Percentiles rank a stretch among this genome's conserved stretches.
Conservation (phyloP, 1,284 basidiomycete genomes). For the Leccinum variabile region DNA sequence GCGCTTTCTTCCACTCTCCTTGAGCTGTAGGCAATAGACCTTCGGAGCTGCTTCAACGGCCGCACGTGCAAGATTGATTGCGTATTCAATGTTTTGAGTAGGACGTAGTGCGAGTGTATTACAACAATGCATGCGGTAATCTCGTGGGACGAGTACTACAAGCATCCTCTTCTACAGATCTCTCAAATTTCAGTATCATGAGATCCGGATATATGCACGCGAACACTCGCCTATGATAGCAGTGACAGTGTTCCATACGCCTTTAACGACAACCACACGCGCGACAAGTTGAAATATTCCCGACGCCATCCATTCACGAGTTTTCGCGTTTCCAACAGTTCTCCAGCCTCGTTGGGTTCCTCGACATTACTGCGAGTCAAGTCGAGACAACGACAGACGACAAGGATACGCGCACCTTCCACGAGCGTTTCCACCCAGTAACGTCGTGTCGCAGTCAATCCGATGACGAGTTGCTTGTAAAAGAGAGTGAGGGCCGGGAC, state of each 20-base stretch:
- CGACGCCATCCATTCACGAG: conserved; percentile 45
- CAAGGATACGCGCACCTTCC: conserved; percentile 76
- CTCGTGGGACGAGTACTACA: no score
- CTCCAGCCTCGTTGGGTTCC: conserved; percentile 60
- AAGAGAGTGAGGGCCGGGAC: conserved; percentile 88
- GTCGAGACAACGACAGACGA: conserved; percentile 41
- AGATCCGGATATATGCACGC: no score
- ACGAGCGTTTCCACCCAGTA: conserved; percentile 74
- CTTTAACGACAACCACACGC: no score
- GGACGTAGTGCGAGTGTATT: conserved; percentile 42
- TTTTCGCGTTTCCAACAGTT: conserved; percentile 53
- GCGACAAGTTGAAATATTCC: conserved; percentile 39
- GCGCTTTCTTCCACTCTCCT: conserved; percentile 59
- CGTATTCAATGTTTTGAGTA: conserved; percentile 67
- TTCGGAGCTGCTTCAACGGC: conserved; percentile 77
- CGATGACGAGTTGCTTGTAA: conserved; percentile 86
- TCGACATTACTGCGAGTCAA: conserved; percentile 40
- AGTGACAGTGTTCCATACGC: no score
- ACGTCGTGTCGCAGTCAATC: conserved; percentile 55
- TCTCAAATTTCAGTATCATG: no score
- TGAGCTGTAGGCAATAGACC: conserved; percentile 79
- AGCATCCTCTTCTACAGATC: no score
- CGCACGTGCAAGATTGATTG: conserved; percentile 66
- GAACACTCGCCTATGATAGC: no score
- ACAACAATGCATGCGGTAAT: no score